Conservation (phyloP, 208 protist species). For the Sergeia podlipaevii region DNA sequence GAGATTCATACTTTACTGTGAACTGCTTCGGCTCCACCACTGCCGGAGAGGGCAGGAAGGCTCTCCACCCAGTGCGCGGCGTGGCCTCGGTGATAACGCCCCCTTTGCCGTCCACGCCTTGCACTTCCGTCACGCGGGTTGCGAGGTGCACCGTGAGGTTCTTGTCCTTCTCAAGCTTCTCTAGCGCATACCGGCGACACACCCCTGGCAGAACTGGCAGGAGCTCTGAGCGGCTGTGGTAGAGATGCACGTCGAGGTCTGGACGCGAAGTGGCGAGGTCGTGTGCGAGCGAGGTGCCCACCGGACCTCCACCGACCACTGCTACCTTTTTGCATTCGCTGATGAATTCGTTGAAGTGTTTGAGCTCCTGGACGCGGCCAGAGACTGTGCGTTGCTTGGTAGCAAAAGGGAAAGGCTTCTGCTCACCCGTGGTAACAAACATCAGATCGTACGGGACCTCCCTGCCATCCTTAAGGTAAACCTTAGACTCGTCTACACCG, state of each 20-base stretch:
- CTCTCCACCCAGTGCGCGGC: slow-evolving; percentile 1
- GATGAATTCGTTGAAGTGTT: slow-evolving; percentile 71
- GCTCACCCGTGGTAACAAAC: slow-evolving; percentile 71
- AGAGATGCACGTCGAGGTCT: slow-evolving; percentile 74
- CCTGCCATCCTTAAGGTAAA: slow-evolving; percentile 64
- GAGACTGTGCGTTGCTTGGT: slow-evolving; percentile 66
- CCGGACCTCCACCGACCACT: slow-evolving; percentile 79
- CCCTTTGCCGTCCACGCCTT: slow-evolving; percentile 22
- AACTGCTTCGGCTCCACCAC: slow-evolving; percentile 26
- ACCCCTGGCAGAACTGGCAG: slow-evolving; percentile 56
- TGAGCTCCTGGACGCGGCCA: slow-evolving; percentile 73
- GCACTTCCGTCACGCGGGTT: slow-evolving; percentile 50
- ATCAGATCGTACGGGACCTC: slow-evolving; percentile 77
- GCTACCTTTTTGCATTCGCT: slow-evolving; percentile 70
- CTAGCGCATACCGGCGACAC: slow-evolving; percentile 52
- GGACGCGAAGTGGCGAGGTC: slow-evolving; percentile 51
- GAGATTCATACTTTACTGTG: slow-evolving; percentile 43
- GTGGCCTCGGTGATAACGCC: slow-evolving; percentile 1
- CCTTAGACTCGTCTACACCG: slow-evolving; percentile 52
- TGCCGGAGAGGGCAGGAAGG: slow-evolving; percentile 3
- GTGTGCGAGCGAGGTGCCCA: slow-evolving; percentile 66
- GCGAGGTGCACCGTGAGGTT: slow-evolving; percentile 58
- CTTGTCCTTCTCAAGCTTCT: slow-evolving; percentile 35
- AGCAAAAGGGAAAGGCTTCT: slow-evolving; percentile 73
- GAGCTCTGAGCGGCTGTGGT: slow-evolving; percentile 56